phyloP scores from a whole-genome alignment of 768 basidiomycete species.

The Boletus tylopilopsis region DNA sequence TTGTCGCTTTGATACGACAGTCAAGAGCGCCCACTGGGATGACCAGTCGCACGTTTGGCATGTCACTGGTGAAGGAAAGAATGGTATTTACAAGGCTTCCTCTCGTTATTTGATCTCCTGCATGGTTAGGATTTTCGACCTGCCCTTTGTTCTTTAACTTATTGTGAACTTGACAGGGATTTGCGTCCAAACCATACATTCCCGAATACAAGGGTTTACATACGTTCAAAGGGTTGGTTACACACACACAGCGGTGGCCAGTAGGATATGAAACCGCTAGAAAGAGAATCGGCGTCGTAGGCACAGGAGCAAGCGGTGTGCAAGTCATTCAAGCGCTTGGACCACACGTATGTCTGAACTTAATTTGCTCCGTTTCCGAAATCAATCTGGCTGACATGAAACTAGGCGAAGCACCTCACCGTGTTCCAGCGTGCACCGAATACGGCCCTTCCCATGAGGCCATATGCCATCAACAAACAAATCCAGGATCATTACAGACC shows the following conservation, averaged over 20 bases:
- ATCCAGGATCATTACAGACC: conserved; percentile 7
- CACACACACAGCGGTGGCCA: neutral
- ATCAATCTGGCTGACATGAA: too few species aligned
- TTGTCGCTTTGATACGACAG: neutral
- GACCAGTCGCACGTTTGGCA: neutral
- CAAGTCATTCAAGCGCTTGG: neutral
- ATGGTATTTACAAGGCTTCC: neutral
- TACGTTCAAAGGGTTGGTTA: neutral
- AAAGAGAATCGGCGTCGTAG: neutral
- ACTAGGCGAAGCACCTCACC: conserved; percentile 5
- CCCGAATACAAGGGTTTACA: neutral
- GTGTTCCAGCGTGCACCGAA: conserved; percentile 12
- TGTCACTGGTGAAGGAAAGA: neutral
- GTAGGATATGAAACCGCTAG: neutral
- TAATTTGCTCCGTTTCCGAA: too few species aligned
- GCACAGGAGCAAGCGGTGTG: neutral
- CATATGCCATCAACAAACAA: conserved; percentile 5
- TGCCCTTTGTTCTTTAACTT: neutral
- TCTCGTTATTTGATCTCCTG: neutral
- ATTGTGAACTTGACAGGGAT: neutral
- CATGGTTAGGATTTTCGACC: neutral
- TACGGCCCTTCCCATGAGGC: conserved; percentile 6
- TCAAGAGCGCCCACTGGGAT: neutral
- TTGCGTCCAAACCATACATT: neutral
- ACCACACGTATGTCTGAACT: neutral